A percentile compares a stretch with the other conserved stretches of the same genome.
phyloP scores from a whole-genome alignment of 164 flowering plant species.

The Dillenia suffruticosa region DNA sequence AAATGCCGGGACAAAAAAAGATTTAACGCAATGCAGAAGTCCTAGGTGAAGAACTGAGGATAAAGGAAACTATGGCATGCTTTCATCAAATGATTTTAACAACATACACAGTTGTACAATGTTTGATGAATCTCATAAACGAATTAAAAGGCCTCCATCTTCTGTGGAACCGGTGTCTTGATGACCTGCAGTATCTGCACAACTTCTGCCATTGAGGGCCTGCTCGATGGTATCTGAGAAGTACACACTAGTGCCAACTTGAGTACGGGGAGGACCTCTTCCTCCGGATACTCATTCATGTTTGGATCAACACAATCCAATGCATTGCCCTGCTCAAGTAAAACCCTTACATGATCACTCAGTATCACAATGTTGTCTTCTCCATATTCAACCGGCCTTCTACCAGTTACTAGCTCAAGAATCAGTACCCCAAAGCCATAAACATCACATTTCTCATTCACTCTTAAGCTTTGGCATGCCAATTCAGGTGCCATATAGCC shows the following conservation, averaged over 20 bases:
- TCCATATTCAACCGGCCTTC: constrained; percentile 87
- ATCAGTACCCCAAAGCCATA: constrained; percentile 78
- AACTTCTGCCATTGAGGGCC: constrained; percentile 94
- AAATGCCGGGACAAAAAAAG: too few species aligned
- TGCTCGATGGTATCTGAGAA: constrained; percentile 86
- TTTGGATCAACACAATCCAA: constrained; percentile 73
- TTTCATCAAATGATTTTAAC: too few species aligned
- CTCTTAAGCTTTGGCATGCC: constrained; percentile 82
- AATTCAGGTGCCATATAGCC: constrained; percentile 95
- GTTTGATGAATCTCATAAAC: too few species aligned
- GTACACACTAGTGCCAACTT: constrained; percentile 93
- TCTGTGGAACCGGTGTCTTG: constrained; percentile 69
- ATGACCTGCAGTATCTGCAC: constrained; percentile 88
- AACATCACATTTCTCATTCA: constrained; percentile 86
- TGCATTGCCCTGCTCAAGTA: constrained; percentile 79
- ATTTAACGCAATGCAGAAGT: too few species aligned
- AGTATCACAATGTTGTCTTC: constrained; percentile 80
- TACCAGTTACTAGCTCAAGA: constrained; percentile 83
- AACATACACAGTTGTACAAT: too few species aligned
- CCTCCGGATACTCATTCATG: constrained; percentile 71
- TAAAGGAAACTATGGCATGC: too few species aligned
- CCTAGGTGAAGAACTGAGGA: too few species aligned
- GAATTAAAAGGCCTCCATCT: constrained; percentile 39
- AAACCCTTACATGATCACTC: constrained; percentile 60
- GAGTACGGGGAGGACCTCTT: constrained; percentile 81